Conservation (phyloP, 225 moss, liverwort and hornwort species). For the Marchantia polymorpha region DNA sequence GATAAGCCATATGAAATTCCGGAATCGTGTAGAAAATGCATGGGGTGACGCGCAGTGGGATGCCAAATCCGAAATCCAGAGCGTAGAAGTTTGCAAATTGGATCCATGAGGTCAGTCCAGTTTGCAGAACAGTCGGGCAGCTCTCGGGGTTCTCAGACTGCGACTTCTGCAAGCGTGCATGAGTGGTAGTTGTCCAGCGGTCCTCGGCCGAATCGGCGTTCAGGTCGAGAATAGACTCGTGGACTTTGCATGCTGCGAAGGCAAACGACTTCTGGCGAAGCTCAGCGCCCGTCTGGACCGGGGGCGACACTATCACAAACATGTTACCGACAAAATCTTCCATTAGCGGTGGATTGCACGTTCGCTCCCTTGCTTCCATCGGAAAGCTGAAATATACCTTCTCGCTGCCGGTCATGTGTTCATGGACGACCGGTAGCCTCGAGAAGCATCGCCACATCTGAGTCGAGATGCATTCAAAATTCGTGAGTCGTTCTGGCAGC, state of each 20-base stretch:
- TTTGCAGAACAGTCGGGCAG: not conserved
- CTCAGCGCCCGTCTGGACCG: not conserved
- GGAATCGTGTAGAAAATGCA: too few relatives aligned
- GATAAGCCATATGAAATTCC: too few relatives aligned
- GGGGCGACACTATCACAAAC: not conserved
- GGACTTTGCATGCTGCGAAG: not conserved
- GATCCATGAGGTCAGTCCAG: not conserved
- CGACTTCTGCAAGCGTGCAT: not conserved
- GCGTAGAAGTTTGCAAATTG: not conserved
- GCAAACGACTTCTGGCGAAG: not conserved
- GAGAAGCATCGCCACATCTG: too few relatives aligned
- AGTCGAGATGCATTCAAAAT: too few relatives aligned
- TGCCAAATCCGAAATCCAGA: not conserved
- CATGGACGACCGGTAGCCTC: too few relatives aligned
- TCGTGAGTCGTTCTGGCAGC: too few relatives aligned
- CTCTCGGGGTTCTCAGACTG: not conserved
- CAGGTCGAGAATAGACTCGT: not conserved
- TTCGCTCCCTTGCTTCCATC: not conserved
- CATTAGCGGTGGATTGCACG: not conserved
- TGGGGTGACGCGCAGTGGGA: too few relatives aligned
- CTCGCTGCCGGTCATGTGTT: not conserved
- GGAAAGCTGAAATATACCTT: not conserved
- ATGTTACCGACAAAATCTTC: not conserved
- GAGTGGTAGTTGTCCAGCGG: not conserved
- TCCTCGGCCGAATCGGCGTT: not conserved